Evolutionary conservation across 2,329 filamentous ascomycete genomes (phyloP), one percentile per base, ranked within the genome.

Genomic region (Curvularia eragrostidis): DNA sequence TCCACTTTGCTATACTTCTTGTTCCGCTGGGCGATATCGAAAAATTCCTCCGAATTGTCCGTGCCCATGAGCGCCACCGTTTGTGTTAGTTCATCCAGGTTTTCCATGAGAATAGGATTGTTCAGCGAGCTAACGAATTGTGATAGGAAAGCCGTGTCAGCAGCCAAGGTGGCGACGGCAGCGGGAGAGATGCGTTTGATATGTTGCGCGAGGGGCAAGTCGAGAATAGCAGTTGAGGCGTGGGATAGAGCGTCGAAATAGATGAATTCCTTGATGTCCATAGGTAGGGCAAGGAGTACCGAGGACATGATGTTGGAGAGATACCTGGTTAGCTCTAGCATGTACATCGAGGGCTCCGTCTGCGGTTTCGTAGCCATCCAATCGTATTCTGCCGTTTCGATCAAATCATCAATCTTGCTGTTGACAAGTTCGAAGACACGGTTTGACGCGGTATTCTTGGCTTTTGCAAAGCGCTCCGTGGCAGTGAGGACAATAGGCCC

Each of bases 401-500:
- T 91, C 10, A 99, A 85, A 74, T 99, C 95, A 72, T 98, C 94
- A 68, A 99, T 98, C 81, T 99, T 99, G 56, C 91, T 96, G 79
- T 99, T 98, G 62, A 99, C 95, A 0, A 99, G 85, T 78, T 99
- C 96, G 72, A 99, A 99, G 56, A 99, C 98, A 32, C 96, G 90
- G 79, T 97, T 97, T 74, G 97, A 94, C 0, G 95, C 95, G 1
- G 90, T 93, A 80, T 98, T 97, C 79, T 97, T 97, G 73, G 96
- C 93, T 69, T 85, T 88, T 39, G 88, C 85, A 76, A 99, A 99
- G 58, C 91, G 86, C 64, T 92, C 89, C 0, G 95, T 98, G 0
- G 96, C 95, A 24, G 85, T 85, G 5, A 98, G 83, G 3, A 88
- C 87, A 54, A 97, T 86, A 0, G 92, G 90, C 0, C 91, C 92